Conservation (phyloP, 768 basidiomycete species). For the Asterophora parasitica region DNA sequence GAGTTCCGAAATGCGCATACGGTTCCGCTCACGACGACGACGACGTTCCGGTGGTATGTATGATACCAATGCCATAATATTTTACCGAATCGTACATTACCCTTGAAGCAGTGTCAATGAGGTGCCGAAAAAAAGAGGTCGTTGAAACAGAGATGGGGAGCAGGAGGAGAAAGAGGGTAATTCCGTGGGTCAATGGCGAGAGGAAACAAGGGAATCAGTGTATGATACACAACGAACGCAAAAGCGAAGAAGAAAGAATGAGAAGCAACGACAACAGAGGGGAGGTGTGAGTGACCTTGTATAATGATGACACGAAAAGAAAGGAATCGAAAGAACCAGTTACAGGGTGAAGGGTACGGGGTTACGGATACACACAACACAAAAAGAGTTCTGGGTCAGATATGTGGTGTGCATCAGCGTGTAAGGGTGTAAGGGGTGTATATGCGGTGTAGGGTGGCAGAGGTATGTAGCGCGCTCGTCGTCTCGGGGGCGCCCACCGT, state of each 20-base stretch:
- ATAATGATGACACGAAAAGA: not conserved
- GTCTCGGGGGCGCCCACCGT: no score
- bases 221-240: conserved; percentile 1
- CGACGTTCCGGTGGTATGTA: not conserved
- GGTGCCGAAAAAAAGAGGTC: not conserved
- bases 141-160: not conserved
- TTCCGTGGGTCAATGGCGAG: no score
- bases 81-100: conserved; percentile 26
- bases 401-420: not conserved
- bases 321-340: not conserved
- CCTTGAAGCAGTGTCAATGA: conserved; percentile 18
- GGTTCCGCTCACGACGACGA: no score
- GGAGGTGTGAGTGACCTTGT: not conserved
- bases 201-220: no score
- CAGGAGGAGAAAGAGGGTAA: no score
- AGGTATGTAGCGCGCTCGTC: no score
- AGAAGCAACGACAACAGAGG: not conserved
- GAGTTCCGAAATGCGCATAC: no score
- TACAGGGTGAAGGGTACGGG: no score
- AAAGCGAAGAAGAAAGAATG: not conserved
- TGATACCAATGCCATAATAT: conserved; percentile 11
- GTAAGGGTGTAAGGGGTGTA: no score
- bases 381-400: not conserved
- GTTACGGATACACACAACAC: not conserved
- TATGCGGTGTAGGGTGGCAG: no score